phyloP scores from a whole-genome alignment of 2,329 filamentous ascomycete genomes.

The Phaeosphaeriaceae sp. region DNA sequence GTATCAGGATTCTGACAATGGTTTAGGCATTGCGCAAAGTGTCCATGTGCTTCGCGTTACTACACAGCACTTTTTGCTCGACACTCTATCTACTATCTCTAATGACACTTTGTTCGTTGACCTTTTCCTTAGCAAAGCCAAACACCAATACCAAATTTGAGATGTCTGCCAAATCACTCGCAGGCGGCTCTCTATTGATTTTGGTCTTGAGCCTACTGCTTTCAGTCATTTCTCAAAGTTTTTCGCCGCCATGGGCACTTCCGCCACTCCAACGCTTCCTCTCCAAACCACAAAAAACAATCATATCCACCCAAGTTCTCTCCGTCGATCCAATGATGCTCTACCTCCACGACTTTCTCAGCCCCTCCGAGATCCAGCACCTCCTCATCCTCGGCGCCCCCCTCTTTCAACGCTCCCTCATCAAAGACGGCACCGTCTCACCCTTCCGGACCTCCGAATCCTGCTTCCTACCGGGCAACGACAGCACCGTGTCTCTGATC shows the following conservation, averaged over 20 bases:
- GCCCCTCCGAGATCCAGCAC: neutral
- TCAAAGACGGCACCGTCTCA: neutral
- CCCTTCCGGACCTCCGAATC: neutral
- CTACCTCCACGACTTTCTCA: neutral
- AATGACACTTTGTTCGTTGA: neutral
- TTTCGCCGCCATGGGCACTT: neutral
- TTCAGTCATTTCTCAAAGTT: neutral
- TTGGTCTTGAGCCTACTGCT: neutral
- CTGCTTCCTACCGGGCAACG: conserved; percentile 1
- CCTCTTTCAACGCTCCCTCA: neutral
- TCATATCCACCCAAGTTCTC: neutral
- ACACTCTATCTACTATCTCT: neutral
- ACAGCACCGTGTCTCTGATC: neutral
- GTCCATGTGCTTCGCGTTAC: neutral
- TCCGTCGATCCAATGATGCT: neutral
- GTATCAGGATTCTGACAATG: neutral
- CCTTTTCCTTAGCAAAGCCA: neutral
- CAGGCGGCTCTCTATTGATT: neutral
- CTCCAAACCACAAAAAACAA: neutral
- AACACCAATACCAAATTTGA: neutral
- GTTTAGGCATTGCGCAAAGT: neutral
- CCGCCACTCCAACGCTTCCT: neutral
- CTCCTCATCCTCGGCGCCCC: neutral
- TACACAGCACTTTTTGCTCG: neutral
- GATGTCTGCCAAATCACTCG: neutral